Evolutionary conservation across 306 rosid species (phyloP).

Genomic region (Herpetospermum pedunculosum): DNA sequence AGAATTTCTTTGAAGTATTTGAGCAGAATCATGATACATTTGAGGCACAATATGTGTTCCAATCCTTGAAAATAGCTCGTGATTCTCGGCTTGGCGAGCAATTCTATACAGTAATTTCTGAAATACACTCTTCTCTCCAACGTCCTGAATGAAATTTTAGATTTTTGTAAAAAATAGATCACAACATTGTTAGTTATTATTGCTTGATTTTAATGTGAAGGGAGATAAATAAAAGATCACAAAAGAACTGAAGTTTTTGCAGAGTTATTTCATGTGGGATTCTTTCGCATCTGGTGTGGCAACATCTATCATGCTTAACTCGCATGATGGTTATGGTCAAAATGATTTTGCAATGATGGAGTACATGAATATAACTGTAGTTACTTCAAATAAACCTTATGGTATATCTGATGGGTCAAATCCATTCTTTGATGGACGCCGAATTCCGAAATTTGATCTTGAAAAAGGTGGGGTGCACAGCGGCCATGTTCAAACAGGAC

Average conservation of each 20-base stretch:
- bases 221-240: constrained; percentile 13
- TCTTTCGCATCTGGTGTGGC: constrained; percentile 78
- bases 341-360: constrained; percentile 84
- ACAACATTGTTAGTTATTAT: background rate
- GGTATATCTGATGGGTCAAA: constrained; percentile 73
- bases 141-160: background rate
- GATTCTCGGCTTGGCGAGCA: constrained; percentile 61
- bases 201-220: constrained; percentile 3
- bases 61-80: constrained; percentile 70
- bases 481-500: constrained; percentile 80
- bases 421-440: constrained; percentile 50
- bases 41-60: constrained; percentile 72
- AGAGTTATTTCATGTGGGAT: constrained; percentile 96
- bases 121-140: background rate
- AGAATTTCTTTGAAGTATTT: constrained; percentile 50
- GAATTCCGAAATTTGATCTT: constrained; percentile 50
- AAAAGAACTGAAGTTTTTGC: constrained; percentile 10
- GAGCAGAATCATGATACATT: constrained; percentile 48
- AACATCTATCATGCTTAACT: constrained; percentile 58
- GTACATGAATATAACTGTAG: constrained; percentile 74
- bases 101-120: constrained; percentile 48
- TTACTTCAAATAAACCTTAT: constrained; percentile 83
- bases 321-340: constrained; percentile 29
- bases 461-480: constrained; percentile 68
- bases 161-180: background rate